phyloP scores from a whole-genome alignment of 768 basidiomycete genomes.

The Baorangia bicolor region DNA sequence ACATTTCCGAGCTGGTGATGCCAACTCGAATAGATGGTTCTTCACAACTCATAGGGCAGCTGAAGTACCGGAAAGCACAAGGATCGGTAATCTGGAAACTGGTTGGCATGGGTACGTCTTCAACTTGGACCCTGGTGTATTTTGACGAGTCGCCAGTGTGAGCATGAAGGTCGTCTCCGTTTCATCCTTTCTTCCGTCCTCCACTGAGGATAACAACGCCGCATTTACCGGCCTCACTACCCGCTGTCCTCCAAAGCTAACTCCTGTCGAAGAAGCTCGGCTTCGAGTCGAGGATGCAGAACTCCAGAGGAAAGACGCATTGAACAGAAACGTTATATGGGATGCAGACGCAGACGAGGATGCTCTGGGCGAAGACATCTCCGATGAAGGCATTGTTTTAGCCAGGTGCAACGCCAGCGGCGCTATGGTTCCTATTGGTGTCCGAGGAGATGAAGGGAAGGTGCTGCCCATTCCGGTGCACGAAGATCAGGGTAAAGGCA shows the following conservation, averaged over 20 bases:
- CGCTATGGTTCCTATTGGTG: slow-evolving; percentile 48
- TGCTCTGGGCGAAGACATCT: slow-evolving; percentile 54
- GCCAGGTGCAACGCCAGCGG: slow-evolving; percentile 19
- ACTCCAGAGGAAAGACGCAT: slow-evolving; percentile 61
- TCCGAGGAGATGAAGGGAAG: slow-evolving; percentile 53
- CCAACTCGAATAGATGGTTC: slow-evolving; percentile 71
- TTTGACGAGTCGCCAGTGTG: slow-evolving; percentile 44
- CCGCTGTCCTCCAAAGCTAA: slow-evolving; percentile 39
- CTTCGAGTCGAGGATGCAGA: slow-evolving; percentile 54
- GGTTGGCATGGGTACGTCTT: slow-evolving; percentile 65
- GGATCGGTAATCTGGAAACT: slow-evolving; percentile 64
- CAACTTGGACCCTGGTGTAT: neutral
- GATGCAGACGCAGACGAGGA: slow-evolving; percentile 55
- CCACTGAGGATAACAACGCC: slow-evolving; percentile 55
- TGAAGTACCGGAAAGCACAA: slow-evolving; percentile 74
- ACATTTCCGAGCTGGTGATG: slow-evolving; percentile 70
- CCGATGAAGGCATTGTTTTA: slow-evolving; percentile 28
- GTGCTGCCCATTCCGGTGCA: slow-evolving; percentile 46
- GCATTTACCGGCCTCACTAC: slow-evolving; percentile 49
- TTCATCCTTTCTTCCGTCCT: slow-evolving; percentile 67
- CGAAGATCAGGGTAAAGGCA: slow-evolving; percentile 7
- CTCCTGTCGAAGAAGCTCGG: slow-evolving; percentile 58
- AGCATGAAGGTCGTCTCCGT: slow-evolving; percentile 72
- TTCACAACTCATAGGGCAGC: slow-evolving; percentile 74
- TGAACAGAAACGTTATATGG: slow-evolving; percentile 65